These are phyloP conservation scores for Globisporangium spiculum DNA, from an alignment of 352 stramenopile species.

Conservation along the genomic window DNA sequence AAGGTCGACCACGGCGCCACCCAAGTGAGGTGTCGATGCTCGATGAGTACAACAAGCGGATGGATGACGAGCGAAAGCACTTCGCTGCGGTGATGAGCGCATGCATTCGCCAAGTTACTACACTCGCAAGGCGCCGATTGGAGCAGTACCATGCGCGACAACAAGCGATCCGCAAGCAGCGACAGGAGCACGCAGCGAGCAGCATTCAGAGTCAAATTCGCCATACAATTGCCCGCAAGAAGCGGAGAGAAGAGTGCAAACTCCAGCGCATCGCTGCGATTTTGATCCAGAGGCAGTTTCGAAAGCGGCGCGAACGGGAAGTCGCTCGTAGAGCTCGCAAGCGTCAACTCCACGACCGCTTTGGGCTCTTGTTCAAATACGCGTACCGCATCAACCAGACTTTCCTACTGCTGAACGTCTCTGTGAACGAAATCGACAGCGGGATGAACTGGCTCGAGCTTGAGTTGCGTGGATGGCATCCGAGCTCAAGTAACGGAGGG, in stretches of 20 bases:
- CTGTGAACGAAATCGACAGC: constrained; percentile 28
- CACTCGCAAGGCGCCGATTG: constrained; percentile 21
- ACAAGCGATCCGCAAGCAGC: constrained; percentile 11
- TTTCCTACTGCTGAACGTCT: constrained; percentile 20
- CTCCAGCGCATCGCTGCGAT: constrained; percentile 26
- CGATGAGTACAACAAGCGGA: constrained; percentile 7
- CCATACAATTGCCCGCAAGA: constrained; percentile 15
- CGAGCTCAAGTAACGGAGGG: constrained; percentile 13
- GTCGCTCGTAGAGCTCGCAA: constrained; percentile 5
- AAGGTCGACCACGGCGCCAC: constrained; percentile 26
- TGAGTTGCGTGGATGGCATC: constrained; percentile 22
- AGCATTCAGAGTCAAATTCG: constrained; percentile 22
- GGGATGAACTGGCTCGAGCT: constrained; percentile 24
- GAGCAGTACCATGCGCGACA: constrained; percentile 20
- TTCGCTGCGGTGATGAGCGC: constrained; percentile 5
- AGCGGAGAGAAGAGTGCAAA: constrained; percentile 11
- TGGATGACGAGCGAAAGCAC: constrained; percentile 14
- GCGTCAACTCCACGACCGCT: constrained; percentile 5
- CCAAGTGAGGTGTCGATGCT: constrained; percentile 22
- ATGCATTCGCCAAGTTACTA: constrained; percentile 22
- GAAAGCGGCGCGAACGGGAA: constrained; percentile 12
- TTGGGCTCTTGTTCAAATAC: constrained; percentile 23
- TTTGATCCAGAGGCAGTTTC: constrained; percentile 29
- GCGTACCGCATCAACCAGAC: constrained; percentile 28
- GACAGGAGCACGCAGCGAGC: constrained; percentile 21